Percentiles rank a stretch among this genome's conserved stretches.
These are phyloP conservation scores for Haplosporangium sp. DNA, from an alignment of 371 early-diverging fungal genomes.

Conservation along the genomic window DNA sequence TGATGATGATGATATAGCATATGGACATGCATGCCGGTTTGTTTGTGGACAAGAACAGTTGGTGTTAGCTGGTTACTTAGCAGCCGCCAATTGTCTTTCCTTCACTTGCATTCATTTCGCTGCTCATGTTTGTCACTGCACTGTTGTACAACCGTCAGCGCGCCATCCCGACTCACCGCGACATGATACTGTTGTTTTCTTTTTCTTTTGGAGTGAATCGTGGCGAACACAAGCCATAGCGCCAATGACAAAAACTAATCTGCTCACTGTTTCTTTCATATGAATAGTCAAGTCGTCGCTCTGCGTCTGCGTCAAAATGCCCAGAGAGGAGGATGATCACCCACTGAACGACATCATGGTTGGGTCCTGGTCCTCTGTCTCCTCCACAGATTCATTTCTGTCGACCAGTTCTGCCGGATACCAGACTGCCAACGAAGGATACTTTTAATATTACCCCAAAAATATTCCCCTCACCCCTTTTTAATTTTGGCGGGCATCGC, in stretches of 20 bases:
- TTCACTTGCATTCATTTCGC: no score
- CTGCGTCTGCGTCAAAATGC: slow-evolving; percentile 12
- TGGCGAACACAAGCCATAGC: no score
- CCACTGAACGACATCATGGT: slow-evolving; percentile 40
- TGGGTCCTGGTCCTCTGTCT: slow-evolving; percentile 47
- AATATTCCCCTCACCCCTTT: neutral
- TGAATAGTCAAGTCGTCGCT: slow-evolving; percentile 36
- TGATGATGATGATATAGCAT: no score
- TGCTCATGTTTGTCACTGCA: no score
- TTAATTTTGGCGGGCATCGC: neutral
- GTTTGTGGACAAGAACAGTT: no score
- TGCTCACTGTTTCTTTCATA: slow-evolving; percentile 5
- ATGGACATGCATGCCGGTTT: no score
- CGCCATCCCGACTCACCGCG: no score
- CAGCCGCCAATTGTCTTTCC: no score
- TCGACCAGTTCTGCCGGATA: slow-evolving; percentile 32
- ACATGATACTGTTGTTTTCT: neutral
- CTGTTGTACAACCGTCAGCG: no score
- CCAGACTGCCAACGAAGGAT: slow-evolving; percentile 24
- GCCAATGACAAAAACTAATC: neutral
- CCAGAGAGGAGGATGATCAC: slow-evolving; percentile 41
- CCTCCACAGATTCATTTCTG: slow-evolving; percentile 31
- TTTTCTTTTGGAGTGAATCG: neutral
- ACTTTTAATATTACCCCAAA: slow-evolving; percentile 11
- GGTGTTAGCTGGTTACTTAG: no score